A percentile compares a stretch with the other conserved stretches of the same genome.
phyloP scores from a whole-genome alignment of 768 basidiomycete species.

The Tephrocybe sp. region DNA sequence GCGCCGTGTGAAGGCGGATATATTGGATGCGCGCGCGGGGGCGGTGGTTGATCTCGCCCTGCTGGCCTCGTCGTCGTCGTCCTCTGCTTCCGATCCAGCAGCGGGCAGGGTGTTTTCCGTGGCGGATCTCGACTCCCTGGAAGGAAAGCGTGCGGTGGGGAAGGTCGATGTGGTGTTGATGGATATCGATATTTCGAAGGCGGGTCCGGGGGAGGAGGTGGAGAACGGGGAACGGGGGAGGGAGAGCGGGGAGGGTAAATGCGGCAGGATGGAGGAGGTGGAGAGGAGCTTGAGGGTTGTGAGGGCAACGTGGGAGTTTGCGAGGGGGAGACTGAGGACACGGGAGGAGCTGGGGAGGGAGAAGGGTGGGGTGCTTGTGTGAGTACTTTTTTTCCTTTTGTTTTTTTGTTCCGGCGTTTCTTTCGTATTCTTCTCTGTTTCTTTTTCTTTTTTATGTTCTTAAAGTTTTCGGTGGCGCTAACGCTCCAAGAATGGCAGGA shows the following conservation, averaged over 20 bases:
- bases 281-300: constrained; percentile 72
- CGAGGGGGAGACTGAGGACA: constrained; percentile 48
- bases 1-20: constrained; percentile 74
- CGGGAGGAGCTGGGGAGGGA: constrained; percentile 40
- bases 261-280: constrained; percentile 63
- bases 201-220: too few species aligned
- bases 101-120: not conserved
- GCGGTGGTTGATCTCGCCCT: too few species aligned
- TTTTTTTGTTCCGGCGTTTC: too few species aligned
- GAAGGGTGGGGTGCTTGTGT: constrained; percentile 61
- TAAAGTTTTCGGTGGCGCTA: too few species aligned
- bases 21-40: too few species aligned
- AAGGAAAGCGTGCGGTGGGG: constrained; percentile 12
- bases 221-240: not conserved
- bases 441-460: too few species aligned
- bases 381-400: constrained; percentile 19
- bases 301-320: constrained; percentile 69
- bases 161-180: constrained; percentile 74
- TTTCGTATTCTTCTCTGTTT: too few species aligned
- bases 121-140: not conserved
- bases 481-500: too few species aligned
- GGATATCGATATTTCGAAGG: too few species aligned
- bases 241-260: constrained; percentile 23
- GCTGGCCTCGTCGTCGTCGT: constrained; percentile 39
- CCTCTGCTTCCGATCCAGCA: not conserved